Evolutionary conservation across 371 early-diverging fungal genomes (phyloP).

Genomic region (Chytridiales sp.): DNA sequence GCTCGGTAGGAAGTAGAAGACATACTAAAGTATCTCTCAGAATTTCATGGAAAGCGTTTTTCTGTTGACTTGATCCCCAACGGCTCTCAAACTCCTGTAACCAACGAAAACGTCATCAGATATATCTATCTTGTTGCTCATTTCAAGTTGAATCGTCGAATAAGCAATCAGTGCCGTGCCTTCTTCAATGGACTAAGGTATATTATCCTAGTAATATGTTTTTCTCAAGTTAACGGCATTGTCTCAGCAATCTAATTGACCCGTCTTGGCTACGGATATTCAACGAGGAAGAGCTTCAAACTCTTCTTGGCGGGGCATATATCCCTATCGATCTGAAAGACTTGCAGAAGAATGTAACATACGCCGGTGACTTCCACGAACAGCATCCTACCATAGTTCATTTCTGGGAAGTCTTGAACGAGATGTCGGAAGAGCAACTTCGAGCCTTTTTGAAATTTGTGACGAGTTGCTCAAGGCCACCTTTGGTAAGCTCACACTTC

Average conservation of each 20-base stretch:
- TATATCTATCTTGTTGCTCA: slow-evolving; percentile 50
- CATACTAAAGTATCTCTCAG: no score
- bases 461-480: slow-evolving; percentile 89
- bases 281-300: slow-evolving; percentile 81
- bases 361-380: slow-evolving; percentile 43
- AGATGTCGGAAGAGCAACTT: slow-evolving; percentile 60
- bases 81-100: slow-evolving; percentile 77
- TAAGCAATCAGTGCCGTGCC: slow-evolving; percentile 37
- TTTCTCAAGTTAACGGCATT: neutral
- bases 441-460: slow-evolving; percentile 82
- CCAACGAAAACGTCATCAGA: slow-evolving; percentile 67
- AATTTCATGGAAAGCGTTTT: slow-evolving; percentile 17
- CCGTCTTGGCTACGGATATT: slow-evolving; percentile 55
- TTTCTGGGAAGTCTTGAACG: slow-evolving; percentile 81
- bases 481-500: slow-evolving; percentile 46
- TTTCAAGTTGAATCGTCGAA: slow-evolving; percentile 46
- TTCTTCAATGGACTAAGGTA: slow-evolving; percentile 46
- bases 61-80: slow-evolving; percentile 73
- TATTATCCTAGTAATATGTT: neutral
- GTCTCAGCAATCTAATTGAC: slow-evolving; percentile 33
- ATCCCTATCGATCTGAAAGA: slow-evolving; percentile 75
- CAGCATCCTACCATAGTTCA: slow-evolving; percentile 47
- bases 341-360: slow-evolving; percentile 48
- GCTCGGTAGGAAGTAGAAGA: neutral
- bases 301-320: slow-evolving; percentile 79